Evolutionary conservation across 768 basidiomycete genomes (phyloP), one percentile per base, ranked within the genome.

Genomic region (Xerocomellus chrysenteron): DNA sequence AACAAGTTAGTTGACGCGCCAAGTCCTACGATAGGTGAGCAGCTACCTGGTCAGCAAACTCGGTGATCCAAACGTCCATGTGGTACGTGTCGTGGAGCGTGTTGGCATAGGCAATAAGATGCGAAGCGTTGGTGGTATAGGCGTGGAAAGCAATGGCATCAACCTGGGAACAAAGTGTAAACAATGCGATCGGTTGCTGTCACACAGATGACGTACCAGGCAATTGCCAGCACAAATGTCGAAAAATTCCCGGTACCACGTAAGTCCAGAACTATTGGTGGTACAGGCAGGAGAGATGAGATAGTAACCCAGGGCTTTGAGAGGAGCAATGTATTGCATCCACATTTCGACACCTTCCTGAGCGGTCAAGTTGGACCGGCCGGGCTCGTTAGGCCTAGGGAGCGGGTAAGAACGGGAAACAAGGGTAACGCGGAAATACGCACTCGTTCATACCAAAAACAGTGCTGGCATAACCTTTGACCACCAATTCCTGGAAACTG

Each of bases 391-490:
- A 28, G 90, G 90, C 68, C 93, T 94, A n/a, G 19, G 26, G 12
- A 33, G 28, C 17, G 4, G 19, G 16, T 71, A 41, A 54, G 47
- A 24, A 19, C 8, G 35, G 21, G 30, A 7, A 14, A 57, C 50
- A 19, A 58, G 48, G 49, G 28, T 21, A 50, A 32, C 7, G 7
- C 5, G 3, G 16, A 5, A 48, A 42, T 21, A 59, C 84, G 12
- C 56, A 92, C 93, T 94, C 94, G 65, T 96, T 97, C 67, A 80
- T 72, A 51, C 84, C 87, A 21, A 88, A 60, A 40, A 78, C 82
- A 51, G 65, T 64, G 24, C 72, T 62, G 51, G 84, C 80, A 63
- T 86, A 83, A 33, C 82, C 83, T n/a, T 64, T 40, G 43, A 75
- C 69, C 24, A 85, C 80, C 36, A 68, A 54, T 0, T 63, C 62